Evolutionary conservation across 441 rosid genomes (phyloP).

Genomic region (Capsella rubella): DNA sequence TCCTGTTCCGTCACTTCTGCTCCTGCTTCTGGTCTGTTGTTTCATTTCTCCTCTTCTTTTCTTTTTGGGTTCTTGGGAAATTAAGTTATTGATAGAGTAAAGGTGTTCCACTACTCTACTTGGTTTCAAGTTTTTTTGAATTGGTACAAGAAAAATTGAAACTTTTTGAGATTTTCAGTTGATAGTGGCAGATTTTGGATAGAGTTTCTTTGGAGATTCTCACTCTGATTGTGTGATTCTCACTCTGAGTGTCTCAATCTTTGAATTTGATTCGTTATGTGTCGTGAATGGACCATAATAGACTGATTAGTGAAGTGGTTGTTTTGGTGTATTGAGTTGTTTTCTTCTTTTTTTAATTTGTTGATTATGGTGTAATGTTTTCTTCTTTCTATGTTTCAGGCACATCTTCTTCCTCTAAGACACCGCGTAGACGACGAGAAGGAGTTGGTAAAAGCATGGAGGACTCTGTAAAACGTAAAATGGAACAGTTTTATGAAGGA

Average conservation of each 20-base stretch:
- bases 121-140: slow-evolving; percentile 13
- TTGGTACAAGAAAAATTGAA: not conserved
- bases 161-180: slow-evolving; percentile 7
- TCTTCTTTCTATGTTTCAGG: slow-evolving; percentile 25
- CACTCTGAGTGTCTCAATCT: not conserved
- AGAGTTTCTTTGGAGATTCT: slow-evolving; percentile 6
- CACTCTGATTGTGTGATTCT: not conserved
- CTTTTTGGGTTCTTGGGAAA: not conserved
- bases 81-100: not conserved
- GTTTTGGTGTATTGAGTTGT: slow-evolving; percentile 4
- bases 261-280: not conserved
- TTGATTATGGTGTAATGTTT: slow-evolving; percentile 12
- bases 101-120: not conserved
- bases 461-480: slow-evolving; percentile 91
- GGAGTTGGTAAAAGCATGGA: slow-evolving; percentile 94
- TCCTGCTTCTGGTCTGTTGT: slow-evolving; percentile 51
- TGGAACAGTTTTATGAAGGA: slow-evolving; percentile 98
- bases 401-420: slow-evolving; percentile 49
- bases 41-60: slow-evolving; percentile 9
- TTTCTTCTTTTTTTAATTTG: not conserved
- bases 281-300: not conserved
- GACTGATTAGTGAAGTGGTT: not conserved
- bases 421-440: slow-evolving; percentile 67
- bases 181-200: not conserved
- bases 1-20: slow-evolving; percentile 65